These are phyloP conservation scores for Macrophomina tecta DNA, from an alignment of 2,329 filamentous ascomycete species.

Conservation along the genomic window DNA sequence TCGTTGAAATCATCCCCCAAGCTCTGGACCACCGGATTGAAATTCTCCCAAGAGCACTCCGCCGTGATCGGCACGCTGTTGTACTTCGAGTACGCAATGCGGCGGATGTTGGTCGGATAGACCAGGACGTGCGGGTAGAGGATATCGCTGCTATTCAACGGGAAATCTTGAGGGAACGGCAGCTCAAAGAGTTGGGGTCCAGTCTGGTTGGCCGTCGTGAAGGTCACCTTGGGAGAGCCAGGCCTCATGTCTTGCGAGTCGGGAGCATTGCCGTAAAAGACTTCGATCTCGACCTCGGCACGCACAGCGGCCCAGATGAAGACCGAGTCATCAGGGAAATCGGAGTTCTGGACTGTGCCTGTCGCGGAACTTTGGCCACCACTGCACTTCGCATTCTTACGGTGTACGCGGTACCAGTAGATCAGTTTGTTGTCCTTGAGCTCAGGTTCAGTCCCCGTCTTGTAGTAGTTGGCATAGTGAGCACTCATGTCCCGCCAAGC, in stretches of 20 bases:
- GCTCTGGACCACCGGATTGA: slow-evolving; percentile 25
- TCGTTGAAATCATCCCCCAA: slow-evolving; percentile 22
- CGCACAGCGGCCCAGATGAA: slow-evolving; percentile 47
- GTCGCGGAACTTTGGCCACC: slow-evolving; percentile 37
- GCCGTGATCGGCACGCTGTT: slow-evolving; percentile 26
- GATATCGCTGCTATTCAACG: slow-evolving; percentile 12
- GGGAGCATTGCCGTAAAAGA: slow-evolving; percentile 19
- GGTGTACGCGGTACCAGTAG: slow-evolving; percentile 48
- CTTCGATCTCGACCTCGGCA: slow-evolving; percentile 29
- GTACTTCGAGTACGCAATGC: slow-evolving; percentile 27
- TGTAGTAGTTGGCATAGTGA: slow-evolving; percentile 47
- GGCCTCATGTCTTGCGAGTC: slow-evolving; percentile 3
- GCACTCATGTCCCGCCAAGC: slow-evolving; percentile 47
- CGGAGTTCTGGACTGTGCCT: slow-evolving; percentile 35
- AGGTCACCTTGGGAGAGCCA: slow-evolving; percentile 19
- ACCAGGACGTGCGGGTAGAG: slow-evolving; percentile 26
- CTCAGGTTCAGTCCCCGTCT: slow-evolving; percentile 40
- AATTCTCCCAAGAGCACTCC: slow-evolving; percentile 26
- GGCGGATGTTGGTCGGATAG: not conserved
- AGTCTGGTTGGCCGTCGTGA: slow-evolving; percentile 22
- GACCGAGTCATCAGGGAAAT: slow-evolving; percentile 43
- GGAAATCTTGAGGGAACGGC: slow-evolving; percentile 26
- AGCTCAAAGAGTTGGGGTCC: slow-evolving; percentile 13
- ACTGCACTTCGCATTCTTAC: slow-evolving; percentile 41
- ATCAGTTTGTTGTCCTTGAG: slow-evolving; percentile 45